Evolutionary conservation across 2,329 filamentous ascomycete genomes (phyloP).

Genomic region (Venturia carpophila): DNA sequence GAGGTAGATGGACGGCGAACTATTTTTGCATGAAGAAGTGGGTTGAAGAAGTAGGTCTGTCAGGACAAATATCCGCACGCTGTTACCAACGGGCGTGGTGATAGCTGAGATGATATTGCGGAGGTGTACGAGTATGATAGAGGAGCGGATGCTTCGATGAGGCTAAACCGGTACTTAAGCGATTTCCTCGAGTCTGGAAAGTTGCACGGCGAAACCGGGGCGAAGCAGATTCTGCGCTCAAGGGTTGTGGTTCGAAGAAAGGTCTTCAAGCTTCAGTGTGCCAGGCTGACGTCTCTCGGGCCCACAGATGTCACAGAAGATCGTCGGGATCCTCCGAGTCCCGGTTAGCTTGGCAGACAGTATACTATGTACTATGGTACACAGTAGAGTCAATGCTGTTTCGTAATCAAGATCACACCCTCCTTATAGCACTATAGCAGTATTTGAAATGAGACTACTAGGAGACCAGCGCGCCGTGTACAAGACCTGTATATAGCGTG

Average conservation of each 20-base stretch:
- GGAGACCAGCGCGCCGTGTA: background rate
- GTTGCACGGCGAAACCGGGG: background rate
- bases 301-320: background rate
- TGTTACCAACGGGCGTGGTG: background rate
- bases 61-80: background rate
- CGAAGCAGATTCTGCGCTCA: background rate
- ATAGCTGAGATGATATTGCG: background rate
- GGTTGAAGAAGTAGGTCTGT: background rate
- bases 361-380: too few relatives aligned
- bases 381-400: too few relatives aligned
- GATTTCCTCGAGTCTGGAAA: background rate
- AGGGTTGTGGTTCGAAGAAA: background rate
- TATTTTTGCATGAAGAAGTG: background rate
- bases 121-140: background rate
- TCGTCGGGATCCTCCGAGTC: background rate
- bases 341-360: background rate
- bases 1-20: background rate
- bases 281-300: background rate
- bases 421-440: background rate
- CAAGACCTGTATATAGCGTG: background rate
- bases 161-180: background rate
- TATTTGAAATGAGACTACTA: background rate
- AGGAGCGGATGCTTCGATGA: background rate
- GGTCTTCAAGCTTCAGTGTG: background rate
- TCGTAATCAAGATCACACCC: background rate